A percentile compares a stretch with the other conserved stretches of the same genome.
Evolutionary conservation across 768 basidiomycete species (phyloP).

Genomic region (Russula sp.): DNA sequence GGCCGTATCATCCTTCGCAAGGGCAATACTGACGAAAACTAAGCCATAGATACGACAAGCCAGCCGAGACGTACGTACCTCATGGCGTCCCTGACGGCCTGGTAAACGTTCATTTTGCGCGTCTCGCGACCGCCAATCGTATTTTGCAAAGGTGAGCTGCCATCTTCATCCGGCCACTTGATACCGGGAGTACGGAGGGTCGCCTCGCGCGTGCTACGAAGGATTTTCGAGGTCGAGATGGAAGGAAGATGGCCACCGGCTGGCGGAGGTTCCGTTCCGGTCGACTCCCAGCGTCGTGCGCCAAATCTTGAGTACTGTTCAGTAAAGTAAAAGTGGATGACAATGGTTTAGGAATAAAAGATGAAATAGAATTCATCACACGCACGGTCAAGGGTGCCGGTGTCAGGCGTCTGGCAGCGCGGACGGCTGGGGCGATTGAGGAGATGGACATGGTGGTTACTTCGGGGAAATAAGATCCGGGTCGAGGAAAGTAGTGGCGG

Average conservation of each 20-base stretch:
- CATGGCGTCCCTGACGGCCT: conserved; percentile 88
- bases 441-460: conserved; percentile 33
- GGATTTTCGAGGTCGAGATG: conserved; percentile 64
- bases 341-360: conserved; percentile 4
- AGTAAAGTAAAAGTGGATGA: neutral
- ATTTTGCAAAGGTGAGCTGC: conserved; percentile 41
- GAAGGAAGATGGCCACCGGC: conserved; percentile 75
- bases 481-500: neutral
- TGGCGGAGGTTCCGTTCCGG: conserved; percentile 60
- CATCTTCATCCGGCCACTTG: conserved; percentile 64
- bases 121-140: conserved; percentile 78
- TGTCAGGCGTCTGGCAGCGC: conserved; percentile 25
- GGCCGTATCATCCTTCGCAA: conserved; percentile 81
- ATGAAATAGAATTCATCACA: neutral
- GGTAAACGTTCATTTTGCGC: conserved; percentile 93
- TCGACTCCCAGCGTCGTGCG: conserved; percentile 31
- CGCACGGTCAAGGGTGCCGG: conserved; percentile 23
- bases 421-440: conserved; percentile 28
- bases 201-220: conserved; percentile 62
- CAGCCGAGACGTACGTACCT: conserved; percentile 46
- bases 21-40: conserved; percentile 56
- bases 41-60: conserved; percentile 8
- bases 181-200: conserved; percentile 73
- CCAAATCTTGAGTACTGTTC: conserved; percentile 15
- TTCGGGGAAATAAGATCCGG: conserved; percentile 33